Evolutionary conservation across 306 rosid genomes (phyloP), one percentile per base, ranked within the genome.

Genomic region (Trichosanthes cucumerina): DNA sequence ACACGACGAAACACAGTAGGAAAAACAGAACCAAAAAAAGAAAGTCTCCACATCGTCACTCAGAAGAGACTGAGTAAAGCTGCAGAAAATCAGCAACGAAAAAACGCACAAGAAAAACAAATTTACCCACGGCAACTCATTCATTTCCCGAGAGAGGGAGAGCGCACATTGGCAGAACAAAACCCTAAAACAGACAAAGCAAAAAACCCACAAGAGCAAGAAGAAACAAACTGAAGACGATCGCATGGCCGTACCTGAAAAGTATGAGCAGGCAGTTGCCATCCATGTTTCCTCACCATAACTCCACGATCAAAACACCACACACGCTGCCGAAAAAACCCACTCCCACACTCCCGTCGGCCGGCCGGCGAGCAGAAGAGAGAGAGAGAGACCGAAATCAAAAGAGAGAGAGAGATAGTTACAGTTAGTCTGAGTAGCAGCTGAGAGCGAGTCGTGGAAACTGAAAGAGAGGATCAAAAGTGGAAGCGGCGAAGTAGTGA

Each of bases 261-360:
- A 69, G 98, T 92, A 84, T 94, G 98, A 71, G 98, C 98, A 38
- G 98, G 98, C 69, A 94, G 80, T 62, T 94, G 97, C 98, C 98
- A 94, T 71, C 98, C 98, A 84, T 94, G 97, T 82, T 94, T 90
- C 80, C 98, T 86, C 84, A 92, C 96, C 98, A 94, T 92, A 62
- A 75, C 88, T 83, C 64, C 60, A 79, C 50, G 75, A 84, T 70
- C 66, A 69, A 53, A 49, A 50, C 79, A 81, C 80, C 58, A 63
- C 64, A 50, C 33, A 39, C 78, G 19, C 52, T 53, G 58, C 14
- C 39, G 38, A 76, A 72, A 33, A 81, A 77, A 76, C 82, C 81
- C 83, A 66, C 83, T 65, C 72, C 52, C 56, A 60, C 74, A 36
- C 76, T 5, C 34, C 26, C 66, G 41, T 38, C 18, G 77, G 28